Evolutionary conservation across 805 yeast genomes (phyloP), one percentile per base, ranked within the genome.

Genomic region (Barnettozyma populi): DNA sequence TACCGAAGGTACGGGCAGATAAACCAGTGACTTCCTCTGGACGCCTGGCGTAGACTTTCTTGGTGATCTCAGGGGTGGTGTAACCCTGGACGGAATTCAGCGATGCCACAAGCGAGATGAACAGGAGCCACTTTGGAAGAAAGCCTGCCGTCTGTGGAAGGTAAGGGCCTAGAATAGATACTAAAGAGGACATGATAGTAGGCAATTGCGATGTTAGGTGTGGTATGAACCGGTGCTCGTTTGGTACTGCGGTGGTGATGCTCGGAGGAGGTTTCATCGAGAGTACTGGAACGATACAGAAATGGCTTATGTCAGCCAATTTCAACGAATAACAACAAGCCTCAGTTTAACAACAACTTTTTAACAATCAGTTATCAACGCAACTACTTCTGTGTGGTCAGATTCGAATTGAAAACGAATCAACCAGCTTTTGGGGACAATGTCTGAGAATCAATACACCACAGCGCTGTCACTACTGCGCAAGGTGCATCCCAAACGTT

Each of bases 1-100:
- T 94, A 31, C 99, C 99, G 65, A 94, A 94, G 0, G 99, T 92
- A 59, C 99, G 79, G n/a, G 97, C 96, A 57, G 94, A 81, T 55
- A 94, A 72, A 13, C 70, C 65, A 1, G 81, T 78, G 23, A 83
- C 84, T 63, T 85, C 78, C 7, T 62, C 54, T 14, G 90, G 89
- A 41, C 76, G 67, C 44, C 67, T 73, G 31, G 77, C 84, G 63
- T 94, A 94, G 7, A 94, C 97, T 54, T 81, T 75, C 56, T 85
- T 80, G 2, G 97, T 86, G 46, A 94, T 74, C 25, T 75, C 72
- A 40, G 90, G 94, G 31, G 88, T 79, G 41, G 79, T 65, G 67
- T 90, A 94, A 13, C 94, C 82, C 68, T 94, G 99, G 20, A 78
- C 70, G 0, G 97, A 88, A 66, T 94, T 94, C 74, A 94, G 89